Evolutionary conservation across 495 filamentous ascomycete genomes (phyloP), one percentile per base, ranked within the genome.

Genomic region (Penicillium simplicissimum): DNA sequence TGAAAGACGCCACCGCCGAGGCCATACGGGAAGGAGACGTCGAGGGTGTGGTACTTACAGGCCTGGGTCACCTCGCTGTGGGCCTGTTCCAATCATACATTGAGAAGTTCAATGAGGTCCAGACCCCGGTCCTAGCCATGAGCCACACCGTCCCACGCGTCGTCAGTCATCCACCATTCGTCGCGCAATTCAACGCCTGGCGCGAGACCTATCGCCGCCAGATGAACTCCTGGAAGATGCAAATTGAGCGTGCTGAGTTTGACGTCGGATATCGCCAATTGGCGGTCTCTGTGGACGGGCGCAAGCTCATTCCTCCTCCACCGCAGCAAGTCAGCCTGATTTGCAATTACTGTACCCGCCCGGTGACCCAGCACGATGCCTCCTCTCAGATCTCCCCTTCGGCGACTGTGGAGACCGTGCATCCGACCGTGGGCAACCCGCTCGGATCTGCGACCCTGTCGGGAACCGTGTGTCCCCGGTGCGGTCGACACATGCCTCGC

Each of bases 81-180:
- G 88, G 93, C 58, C 83, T 98, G 25, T 88, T 98, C 66, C 87
- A 92, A 49, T 89, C 88, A 25, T 97, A 97, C 73, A 88, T 97
- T 66, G 82, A 85, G 60, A 94, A 92, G 52, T 96, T 88, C 74
- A 83, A 86, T 62, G 95, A 98, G 71, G 81, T 93, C 4, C 95
- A 98, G 74, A 96, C 95, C 0, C 89, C 96, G 3, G 88, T 93
- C 1, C 81, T 98, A 0, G 87, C 93, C 49, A 86, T 95, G 68
- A 89, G 91, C 51, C 86, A 91, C 66, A 89, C 90, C 55, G 84
- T 87, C 23, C 94, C 96, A 0, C 85, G 87, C 10, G 96, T 93
- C 74, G 85, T 97, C 72, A 84, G 87, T 68, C 89, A 95, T 68
- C 43, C 59, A 38, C 58, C 68, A 13, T 67, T 65, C 55, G 68